phyloP scores from a whole-genome alignment of 768 basidiomycete genomes.

The Leccinum imitatum region DNA sequence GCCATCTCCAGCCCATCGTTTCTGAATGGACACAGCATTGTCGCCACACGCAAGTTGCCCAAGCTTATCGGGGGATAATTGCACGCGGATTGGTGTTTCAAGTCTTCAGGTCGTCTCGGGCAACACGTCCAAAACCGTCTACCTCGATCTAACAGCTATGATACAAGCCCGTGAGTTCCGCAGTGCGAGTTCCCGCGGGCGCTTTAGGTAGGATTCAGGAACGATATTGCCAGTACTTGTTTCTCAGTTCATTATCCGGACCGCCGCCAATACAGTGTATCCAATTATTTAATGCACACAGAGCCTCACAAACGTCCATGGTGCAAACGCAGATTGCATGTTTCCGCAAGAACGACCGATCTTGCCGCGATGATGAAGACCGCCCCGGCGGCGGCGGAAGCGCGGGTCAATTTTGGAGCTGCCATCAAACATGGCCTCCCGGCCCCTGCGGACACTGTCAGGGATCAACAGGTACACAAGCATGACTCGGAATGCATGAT shows the following conservation, averaged over 20 bases:
- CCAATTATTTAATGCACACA: neutral
- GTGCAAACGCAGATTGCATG: neutral
- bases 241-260: neutral
- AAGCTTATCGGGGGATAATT: neutral
- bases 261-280: neutral
- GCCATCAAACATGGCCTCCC: neutral
- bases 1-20: slow-evolving; percentile 3
- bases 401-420: neutral
- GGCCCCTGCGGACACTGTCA: neutral
- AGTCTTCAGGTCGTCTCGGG: neutral
- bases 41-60: neutral
- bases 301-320: neutral
- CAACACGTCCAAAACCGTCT: neutral
- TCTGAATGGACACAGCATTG: neutral
- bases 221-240: neutral
- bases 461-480: slow-evolving; percentile 7
- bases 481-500: neutral
- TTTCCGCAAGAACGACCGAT: neutral
- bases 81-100: neutral
- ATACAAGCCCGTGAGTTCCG: neutral
- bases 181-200: neutral
- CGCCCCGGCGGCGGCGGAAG: slow-evolving; percentile 3
- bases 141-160: neutral
- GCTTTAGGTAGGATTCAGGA: neutral
- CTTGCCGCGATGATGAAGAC: slow-evolving; percentile 9